Evolutionary conservation across 257 asterid genomes (phyloP).

Genomic region (Fraxinus excelsior): DNA sequence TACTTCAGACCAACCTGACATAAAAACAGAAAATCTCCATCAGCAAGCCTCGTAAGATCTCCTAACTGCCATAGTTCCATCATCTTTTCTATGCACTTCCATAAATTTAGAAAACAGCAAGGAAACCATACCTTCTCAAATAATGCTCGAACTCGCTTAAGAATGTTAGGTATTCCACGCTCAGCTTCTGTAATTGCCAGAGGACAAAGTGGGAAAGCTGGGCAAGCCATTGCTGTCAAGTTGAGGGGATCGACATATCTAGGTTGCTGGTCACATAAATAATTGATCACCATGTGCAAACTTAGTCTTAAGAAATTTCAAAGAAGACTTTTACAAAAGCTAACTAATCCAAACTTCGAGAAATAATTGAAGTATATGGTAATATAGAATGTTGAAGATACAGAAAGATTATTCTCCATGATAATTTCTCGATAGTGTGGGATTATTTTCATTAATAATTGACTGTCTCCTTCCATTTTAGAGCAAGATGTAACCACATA

Average conservation of each 20-base stretch:
- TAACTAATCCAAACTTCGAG: background rate
- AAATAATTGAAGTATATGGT: background rate
- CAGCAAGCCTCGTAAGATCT: constrained; percentile 15
- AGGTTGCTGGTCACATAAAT: constrained; percentile 66
- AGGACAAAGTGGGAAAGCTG: constrained; percentile 95
- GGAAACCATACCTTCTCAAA: constrained; percentile 68
- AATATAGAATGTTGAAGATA: background rate
- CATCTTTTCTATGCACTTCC: background rate
- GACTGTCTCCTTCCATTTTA: too few relatives aligned
- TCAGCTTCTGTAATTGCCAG: constrained; percentile 97
- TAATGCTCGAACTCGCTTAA: constrained; percentile 79
- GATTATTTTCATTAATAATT: too few relatives aligned
- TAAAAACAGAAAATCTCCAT: constrained; percentile 1
- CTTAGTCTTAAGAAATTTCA: background rate
- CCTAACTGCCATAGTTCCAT: constrained; percentile 7
- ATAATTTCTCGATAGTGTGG: too few relatives aligned
- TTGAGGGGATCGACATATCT: constrained; percentile 92
- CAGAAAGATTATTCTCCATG: too few relatives aligned
- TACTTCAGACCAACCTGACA: constrained; percentile 92
- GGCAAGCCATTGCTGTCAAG: constrained; percentile 97
- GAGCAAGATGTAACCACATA: too few relatives aligned
- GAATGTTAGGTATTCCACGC: constrained; percentile 93
- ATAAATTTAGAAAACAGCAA: constrained; percentile 13
- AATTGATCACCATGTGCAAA: background rate
- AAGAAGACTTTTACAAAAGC: background rate